Conservation (phyloP, 2,329 filamentous ascomycete species). For the Stylonectria norvegica region DNA sequence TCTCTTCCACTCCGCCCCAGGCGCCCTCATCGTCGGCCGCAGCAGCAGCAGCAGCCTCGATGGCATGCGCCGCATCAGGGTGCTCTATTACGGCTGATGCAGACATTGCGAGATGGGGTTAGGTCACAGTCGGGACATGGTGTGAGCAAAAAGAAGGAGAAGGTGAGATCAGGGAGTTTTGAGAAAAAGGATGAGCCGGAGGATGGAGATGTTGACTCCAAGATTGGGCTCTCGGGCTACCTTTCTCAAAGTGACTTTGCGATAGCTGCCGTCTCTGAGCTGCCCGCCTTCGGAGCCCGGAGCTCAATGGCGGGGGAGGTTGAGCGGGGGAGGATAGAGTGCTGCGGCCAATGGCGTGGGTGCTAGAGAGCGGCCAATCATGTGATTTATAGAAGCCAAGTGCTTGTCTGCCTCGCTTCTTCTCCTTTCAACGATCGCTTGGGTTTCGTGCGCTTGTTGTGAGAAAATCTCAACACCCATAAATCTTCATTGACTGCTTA, state of each 20-base stretch:
- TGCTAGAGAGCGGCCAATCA: neutral
- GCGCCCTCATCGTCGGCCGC: constrained; percentile 33
- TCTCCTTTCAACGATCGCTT: neutral
- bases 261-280: too few relatives aligned
- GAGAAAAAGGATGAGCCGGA: too few relatives aligned
- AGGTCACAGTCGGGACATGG: too few relatives aligned
- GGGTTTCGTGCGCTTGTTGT: too few relatives aligned
- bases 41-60: constrained; percentile 9
- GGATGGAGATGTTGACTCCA: too few relatives aligned
- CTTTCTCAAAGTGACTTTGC: too few relatives aligned
- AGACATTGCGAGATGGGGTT: constrained; percentile 3
- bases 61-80: constrained; percentile 16
- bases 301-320: too few relatives aligned
- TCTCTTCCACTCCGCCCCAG: constrained; percentile 63
- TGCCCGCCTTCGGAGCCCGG: too few relatives aligned
- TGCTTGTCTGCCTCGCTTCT: neutral
- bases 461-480: too few relatives aligned
- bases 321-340: neutral
- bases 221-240: too few relatives aligned
- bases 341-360: neutral
- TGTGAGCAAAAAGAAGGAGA: constrained; percentile 1
- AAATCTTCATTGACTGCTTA: too few relatives aligned
- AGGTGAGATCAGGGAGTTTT: constrained; percentile 5
- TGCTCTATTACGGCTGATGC: constrained; percentile 15
- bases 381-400: too few relatives aligned